phyloP scores from a whole-genome alignment of 1,139 yeast genomes.

The Magnusiomyces fungicola region DNA sequence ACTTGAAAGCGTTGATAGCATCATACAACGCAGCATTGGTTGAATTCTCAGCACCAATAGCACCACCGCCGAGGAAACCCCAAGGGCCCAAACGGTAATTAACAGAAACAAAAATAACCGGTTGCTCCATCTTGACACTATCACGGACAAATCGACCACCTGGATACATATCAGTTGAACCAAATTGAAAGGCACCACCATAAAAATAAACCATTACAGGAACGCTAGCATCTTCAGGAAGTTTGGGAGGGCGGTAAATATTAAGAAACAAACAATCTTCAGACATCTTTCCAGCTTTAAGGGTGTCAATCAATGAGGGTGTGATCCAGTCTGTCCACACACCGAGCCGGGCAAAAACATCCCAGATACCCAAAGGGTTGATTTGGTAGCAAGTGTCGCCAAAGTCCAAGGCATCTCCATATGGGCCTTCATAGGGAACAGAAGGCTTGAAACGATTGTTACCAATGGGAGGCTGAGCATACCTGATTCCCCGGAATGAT shows the following conservation, averaged over 20 bases:
- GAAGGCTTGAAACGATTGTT: constrained; percentile 14
- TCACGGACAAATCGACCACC: constrained; percentile 14
- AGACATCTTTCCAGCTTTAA: constrained; percentile 9
- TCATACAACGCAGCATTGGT: constrained; percentile 32
- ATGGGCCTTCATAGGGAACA: constrained; percentile 5
- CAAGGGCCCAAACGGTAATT: constrained; percentile 28
- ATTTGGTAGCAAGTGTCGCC: constrained; percentile 7
- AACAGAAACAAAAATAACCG: constrained; percentile 18
- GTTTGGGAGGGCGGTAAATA: constrained; percentile 18
- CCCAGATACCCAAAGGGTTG: constrained; percentile 8
- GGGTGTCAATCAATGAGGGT: constrained; percentile 5
- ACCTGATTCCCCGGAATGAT: constrained; percentile 15
- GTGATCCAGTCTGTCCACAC: constrained; percentile 5
- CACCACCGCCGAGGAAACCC: constrained; percentile 28
- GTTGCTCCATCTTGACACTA: constrained; percentile 18
- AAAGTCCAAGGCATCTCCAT: constrained; percentile 6
- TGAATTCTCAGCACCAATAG: constrained; percentile 19
- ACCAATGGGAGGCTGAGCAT: constrained; percentile 15
- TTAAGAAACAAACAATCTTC: constrained; percentile 25
- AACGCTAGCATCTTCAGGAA: constrained; percentile 9
- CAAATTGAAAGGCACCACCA: constrained; percentile 29
- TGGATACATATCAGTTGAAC: constrained; percentile 17
- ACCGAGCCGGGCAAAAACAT: constrained; percentile 5
- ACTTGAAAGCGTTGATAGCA: constrained; percentile 33
- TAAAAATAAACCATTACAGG: constrained; percentile 30